Evolutionary conservation across 768 basidiomycete genomes (phyloP).

Genomic region (Mycena galopus): DNA sequence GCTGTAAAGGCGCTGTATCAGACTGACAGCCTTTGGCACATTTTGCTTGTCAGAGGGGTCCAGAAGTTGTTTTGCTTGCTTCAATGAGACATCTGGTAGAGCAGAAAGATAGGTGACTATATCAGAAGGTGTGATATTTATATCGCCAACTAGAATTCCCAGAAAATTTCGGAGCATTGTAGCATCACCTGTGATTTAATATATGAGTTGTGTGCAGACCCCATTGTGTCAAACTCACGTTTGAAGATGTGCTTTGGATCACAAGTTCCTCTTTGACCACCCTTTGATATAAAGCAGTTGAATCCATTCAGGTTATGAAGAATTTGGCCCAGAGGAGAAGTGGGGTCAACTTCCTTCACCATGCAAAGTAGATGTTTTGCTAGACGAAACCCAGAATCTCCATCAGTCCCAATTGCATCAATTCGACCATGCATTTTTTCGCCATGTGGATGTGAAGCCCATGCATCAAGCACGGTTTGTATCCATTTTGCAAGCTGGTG

Average conservation of each 20-base stretch:
- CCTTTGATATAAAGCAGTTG: background rate
- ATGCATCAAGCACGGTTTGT: conserved; percentile 26
- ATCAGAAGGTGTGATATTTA: background rate
- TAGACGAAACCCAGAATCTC: background rate
- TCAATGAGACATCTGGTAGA: background rate
- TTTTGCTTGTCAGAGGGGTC: conserved; percentile 40
- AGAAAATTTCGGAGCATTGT: background rate
- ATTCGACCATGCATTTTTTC: conserved; percentile 39
- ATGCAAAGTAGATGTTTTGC: background rate
- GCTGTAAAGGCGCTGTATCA: background rate
- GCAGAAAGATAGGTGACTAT: background rate
- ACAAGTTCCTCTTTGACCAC: background rate
- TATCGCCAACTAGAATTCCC: background rate
- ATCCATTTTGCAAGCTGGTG: conserved; percentile 34
- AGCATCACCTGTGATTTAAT: too few species aligned
- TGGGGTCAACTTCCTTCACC: background rate
- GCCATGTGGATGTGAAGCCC: conserved; percentile 33
- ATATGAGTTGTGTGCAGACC: too few species aligned
- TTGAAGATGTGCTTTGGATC: background rate
- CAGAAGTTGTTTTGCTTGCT: conserved; percentile 28
- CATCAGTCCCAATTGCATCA: conserved; percentile 41
- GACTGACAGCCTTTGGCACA: conserved; percentile 36
- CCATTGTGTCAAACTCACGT: too few species aligned
- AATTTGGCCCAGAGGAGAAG: background rate
- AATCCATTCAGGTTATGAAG: background rate